Base-by-base conservation (phyloP, 1,284 basidiomycete genomes). In the Papiliotrema fonsecae region DNA sequence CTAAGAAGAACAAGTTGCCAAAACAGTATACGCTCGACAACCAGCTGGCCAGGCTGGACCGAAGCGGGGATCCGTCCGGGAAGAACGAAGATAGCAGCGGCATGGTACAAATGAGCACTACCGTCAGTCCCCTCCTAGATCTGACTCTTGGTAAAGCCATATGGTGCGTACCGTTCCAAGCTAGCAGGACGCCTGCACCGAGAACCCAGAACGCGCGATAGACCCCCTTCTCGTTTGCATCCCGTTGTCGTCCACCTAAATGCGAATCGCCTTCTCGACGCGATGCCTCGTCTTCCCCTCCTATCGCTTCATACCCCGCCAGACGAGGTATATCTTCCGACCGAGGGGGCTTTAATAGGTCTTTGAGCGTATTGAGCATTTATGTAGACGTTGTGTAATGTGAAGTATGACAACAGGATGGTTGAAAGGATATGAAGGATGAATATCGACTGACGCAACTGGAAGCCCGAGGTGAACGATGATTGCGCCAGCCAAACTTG, bases 61-160 rank as follows among this genome's bases (percentile, higher is more conserved):
- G 49, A 7, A 57, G 34, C 2, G 47, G 36, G 16, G 61, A 61
- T 0, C 59, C 60, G 3, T 52, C 37, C 2, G 60, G 58, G 42
- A 70, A 64, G 50, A 69, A 61, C 6, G 65, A 58, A 4, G 56
- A 56, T 19, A 73, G 51, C 6, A 70, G 51, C 1, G 72, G 72
- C 40, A 70, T 55, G 3, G 70, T 69, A 55, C 70, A 73, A 13
- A 74, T 68, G 16, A 74, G 60, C 1, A 68, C 72, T 74, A 45
- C 2, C 32, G 47, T 51, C 30, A 19, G 28, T 19, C 24, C 3
- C 22, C 22, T 28, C 14, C 24, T 39, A 30, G 6, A 6, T 21
- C 16, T 28, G 13, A 16, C 14, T 10, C 42, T 6, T n/a, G 2
- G 4, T 27, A 32, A 26, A 40, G 37, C 31, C 14, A 19, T 4